Base-by-base conservation (phyloP, 345 rosid genomes). In the Sonneratia caseolaris region DNA sequence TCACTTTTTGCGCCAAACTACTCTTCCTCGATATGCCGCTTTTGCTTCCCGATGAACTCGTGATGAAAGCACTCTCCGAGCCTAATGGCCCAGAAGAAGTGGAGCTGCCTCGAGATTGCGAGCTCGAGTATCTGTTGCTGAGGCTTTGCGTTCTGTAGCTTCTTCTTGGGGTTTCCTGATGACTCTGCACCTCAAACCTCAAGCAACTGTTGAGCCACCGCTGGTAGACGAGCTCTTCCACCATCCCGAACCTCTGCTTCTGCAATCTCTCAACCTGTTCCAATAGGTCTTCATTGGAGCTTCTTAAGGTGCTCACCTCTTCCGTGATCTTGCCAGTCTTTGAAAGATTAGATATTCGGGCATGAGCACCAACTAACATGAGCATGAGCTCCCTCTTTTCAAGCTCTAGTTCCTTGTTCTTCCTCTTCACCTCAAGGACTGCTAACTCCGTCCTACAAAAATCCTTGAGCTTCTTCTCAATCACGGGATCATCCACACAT, bases 191-290 rank as follows among this genome's bases (percentile, higher is more conserved):
- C 78, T 82, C 83, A 24, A 74, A 79, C 68, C 80, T 79, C 73
- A 82, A 61, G 81, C 86, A 80, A 21, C 68, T 57, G 37, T 76
- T 75, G 53, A 85, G 81, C 83, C 82, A 82, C 24, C 79, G 79
- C 67, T 74, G 84, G 76, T 74, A 81, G 45, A 79, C 86, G 7
- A 82, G 79, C 72, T 85, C 78, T 75, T 85, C 83, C 13, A 82
- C 84, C 71, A 69, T 70, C 67, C 51, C 61, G 53, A 79, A 79
- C 67, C 80, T 81, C 75, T 76, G 66, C 77, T 67, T 77, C 77
- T 82, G 84, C 70, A 79, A 45, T 35, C 37, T 70, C 22, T 79
- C 86, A 0, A 81, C 79, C 66, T 79, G 76, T 62, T 79, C 68
- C 32, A 18, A 22, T 7, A 77, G 76, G 1, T 74, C 75, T 55